Conservation (phyloP, 1,139 yeast species). For the Wickerhamomyces sp. region DNA sequence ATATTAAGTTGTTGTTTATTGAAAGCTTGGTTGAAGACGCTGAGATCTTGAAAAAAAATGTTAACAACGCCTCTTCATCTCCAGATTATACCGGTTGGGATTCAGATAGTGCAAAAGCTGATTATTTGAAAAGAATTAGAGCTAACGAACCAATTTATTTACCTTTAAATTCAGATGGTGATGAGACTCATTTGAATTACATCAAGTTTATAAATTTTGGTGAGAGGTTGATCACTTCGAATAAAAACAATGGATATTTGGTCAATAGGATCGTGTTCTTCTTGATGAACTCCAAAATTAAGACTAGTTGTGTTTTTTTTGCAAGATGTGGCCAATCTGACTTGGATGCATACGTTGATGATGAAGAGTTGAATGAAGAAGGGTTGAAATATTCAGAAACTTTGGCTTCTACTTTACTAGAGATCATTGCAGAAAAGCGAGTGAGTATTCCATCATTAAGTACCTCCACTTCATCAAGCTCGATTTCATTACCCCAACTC, state of each 20-base stretch:
- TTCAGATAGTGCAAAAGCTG: constrained; percentile 53
- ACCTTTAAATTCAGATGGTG: constrained; percentile 42
- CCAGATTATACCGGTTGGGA: constrained; percentile 85
- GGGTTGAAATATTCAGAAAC: constrained; percentile 52
- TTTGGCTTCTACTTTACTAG: constrained; percentile 27
- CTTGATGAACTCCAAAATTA: constrained; percentile 80
- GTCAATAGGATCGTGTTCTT: constrained; percentile 86
- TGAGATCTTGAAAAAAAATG: constrained; percentile 64
- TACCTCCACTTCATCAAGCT: constrained; percentile 8
- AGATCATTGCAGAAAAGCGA: constrained; percentile 23
- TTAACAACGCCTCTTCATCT: constrained; percentile 80
- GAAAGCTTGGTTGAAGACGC: constrained; percentile 83
- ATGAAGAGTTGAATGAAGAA: constrained; percentile 60
- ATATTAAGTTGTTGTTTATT: constrained; percentile 77
- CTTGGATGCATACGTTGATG: constrained; percentile 38
- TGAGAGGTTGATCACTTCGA: constrained; percentile 74
- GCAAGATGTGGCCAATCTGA: constrained; percentile 71
- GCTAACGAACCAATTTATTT: constrained; percentile 47
- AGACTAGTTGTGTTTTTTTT: constrained; percentile 81
- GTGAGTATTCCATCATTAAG: constrained; percentile 3
- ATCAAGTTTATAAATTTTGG: constrained; percentile 88
- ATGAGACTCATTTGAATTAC: constrained; percentile 54
- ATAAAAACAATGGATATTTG: constrained; percentile 81
- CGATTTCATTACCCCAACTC: constrained; percentile 9
- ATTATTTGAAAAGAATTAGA: constrained; percentile 50